Conservation (phyloP, 2,329 filamentous ascomycete species). For the Phialocephala subalpina region DNA sequence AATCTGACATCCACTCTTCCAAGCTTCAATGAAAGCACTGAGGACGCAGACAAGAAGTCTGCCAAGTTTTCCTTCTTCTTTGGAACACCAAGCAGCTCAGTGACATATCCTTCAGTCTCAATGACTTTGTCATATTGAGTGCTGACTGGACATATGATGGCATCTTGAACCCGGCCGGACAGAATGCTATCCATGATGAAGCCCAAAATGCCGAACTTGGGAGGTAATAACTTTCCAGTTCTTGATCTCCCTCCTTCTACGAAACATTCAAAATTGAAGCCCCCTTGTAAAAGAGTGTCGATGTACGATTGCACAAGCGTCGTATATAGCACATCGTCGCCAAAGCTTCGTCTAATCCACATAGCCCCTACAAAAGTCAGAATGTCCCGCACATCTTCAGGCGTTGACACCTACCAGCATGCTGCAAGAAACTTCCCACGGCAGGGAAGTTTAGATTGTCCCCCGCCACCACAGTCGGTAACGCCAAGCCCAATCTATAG, state of each 20-base stretch:
- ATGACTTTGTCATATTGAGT: slow-evolving; percentile 99
- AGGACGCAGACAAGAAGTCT: slow-evolving; percentile 87
- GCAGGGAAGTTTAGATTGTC: slow-evolving; percentile 74
- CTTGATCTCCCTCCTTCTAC: slow-evolving; percentile 94
- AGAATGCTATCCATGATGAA: slow-evolving; percentile 92
- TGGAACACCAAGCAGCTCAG: slow-evolving; percentile 89
- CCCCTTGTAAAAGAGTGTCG: slow-evolving; percentile 87
- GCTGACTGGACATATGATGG: slow-evolving; percentile 93
- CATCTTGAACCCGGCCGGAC: slow-evolving; percentile 86
- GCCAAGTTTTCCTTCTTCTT: slow-evolving; percentile 95
- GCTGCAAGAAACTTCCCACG: slow-evolving; percentile 44
- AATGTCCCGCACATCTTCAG: background rate
- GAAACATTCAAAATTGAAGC: slow-evolving; percentile 96
- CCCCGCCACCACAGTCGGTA: slow-evolving; percentile 92
- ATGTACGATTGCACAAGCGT: slow-evolving; percentile 97
- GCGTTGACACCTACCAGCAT: slow-evolving; percentile 67
- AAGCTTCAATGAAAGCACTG: slow-evolving; percentile 85
- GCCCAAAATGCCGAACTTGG: slow-evolving; percentile 93
- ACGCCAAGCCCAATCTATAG: slow-evolving; percentile 86
- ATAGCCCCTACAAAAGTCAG: slow-evolving; percentile 69
- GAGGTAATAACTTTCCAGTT: slow-evolving; percentile 91
- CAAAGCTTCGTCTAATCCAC: slow-evolving; percentile 94
- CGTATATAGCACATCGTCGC: slow-evolving; percentile 87
- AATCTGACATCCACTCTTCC: slow-evolving; percentile 95
- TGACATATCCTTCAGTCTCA: slow-evolving; percentile 96